Percentiles rank a stretch among this genome's conserved stretches.
phyloP scores from a whole-genome alignment of 2,329 filamentous ascomycete species.

The Phyllosticta capitalensis region DNA sequence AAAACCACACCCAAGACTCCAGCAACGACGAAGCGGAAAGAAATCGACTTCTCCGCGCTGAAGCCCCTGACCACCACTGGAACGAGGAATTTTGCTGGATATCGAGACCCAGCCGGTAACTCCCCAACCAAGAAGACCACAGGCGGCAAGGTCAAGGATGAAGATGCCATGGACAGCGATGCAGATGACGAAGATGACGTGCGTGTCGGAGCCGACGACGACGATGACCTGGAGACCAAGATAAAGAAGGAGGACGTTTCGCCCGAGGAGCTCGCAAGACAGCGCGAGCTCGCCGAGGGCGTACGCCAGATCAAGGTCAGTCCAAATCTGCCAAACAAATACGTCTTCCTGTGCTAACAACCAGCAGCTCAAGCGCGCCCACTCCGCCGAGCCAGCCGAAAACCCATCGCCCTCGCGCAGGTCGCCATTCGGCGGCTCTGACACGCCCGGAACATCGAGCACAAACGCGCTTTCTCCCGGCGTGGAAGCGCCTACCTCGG shows the following conservation, averaged over 20 bases:
- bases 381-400: constrained; percentile 60
- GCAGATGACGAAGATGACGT: constrained; percentile 59
- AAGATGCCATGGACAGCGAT: constrained; percentile 61
- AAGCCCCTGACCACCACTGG: constrained; percentile 78
- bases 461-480: constrained; percentile 17
- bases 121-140: constrained; percentile 37
- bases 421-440: constrained; percentile 12
- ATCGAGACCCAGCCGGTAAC: constrained; percentile 60
- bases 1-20: constrained; percentile 55
- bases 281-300: constrained; percentile 68
- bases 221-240: constrained; percentile 52
- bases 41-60: constrained; percentile 76
- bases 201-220: constrained; percentile 49
- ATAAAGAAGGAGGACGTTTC: constrained; percentile 46
- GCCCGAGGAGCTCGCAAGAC: constrained; percentile 61
- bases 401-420: constrained; percentile 15
- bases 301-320: constrained; percentile 73
- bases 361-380: constrained; percentile 65
- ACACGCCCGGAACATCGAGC: constrained; percentile 13
- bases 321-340: neutral
- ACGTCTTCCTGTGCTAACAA: constrained; percentile 15
- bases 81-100: constrained; percentile 81
- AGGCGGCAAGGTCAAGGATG: constrained; percentile 47
- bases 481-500: constrained; percentile 7
- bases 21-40: constrained; percentile 63